A percentile compares a stretch with the other conserved stretches of the same genome.
Evolutionary conservation across 768 basidiomycete genomes (phyloP).

Genomic region (Hypsizygus marmoreus): DNA sequence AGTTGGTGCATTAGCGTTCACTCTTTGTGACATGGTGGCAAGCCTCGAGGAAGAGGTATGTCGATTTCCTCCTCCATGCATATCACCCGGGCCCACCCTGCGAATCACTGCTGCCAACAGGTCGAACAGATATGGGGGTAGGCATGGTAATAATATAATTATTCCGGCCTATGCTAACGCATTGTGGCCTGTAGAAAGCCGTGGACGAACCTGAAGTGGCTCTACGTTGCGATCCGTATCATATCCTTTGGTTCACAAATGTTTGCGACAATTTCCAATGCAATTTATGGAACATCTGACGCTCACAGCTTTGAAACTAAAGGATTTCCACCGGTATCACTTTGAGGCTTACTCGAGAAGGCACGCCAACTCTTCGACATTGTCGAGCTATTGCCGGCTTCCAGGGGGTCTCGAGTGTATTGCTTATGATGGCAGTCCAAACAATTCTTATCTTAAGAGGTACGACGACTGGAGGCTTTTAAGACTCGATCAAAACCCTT

Average conservation of each 20-base stretch:
- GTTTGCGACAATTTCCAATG: no score
- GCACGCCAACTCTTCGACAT: neutral
- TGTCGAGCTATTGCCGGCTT: conserved; percentile 16
- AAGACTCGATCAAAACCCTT: neutral
- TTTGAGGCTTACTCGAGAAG: conserved; percentile 10
- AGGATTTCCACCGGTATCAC: conserved; percentile 18
- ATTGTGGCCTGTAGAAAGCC: conserved; percentile 15
- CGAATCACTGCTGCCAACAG: conserved; percentile 2
- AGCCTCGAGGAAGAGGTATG: conserved; percentile 20
- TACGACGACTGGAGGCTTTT: conserved; percentile 5
- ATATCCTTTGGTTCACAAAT: conserved; percentile 17
- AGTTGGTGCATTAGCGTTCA: conserved; percentile 26
- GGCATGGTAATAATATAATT: neutral
- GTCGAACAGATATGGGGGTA: conserved; percentile 24
- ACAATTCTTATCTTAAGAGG: conserved; percentile 23
- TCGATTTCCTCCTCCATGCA: neutral
- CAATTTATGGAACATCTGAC: neutral
- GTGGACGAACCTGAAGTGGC: conserved; percentile 21
- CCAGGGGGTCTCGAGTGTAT: conserved; percentile 20
- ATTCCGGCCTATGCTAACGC: neutral
- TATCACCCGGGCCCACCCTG: neutral
- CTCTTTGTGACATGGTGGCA: conserved; percentile 20
- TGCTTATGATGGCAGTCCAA: conserved; percentile 23
- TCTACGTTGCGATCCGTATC: conserved; percentile 22
- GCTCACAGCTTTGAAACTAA: neutral